phyloP scores from a whole-genome alignment of 371 early-diverging fungal species.

The Capniomyces stellatus region DNA sequence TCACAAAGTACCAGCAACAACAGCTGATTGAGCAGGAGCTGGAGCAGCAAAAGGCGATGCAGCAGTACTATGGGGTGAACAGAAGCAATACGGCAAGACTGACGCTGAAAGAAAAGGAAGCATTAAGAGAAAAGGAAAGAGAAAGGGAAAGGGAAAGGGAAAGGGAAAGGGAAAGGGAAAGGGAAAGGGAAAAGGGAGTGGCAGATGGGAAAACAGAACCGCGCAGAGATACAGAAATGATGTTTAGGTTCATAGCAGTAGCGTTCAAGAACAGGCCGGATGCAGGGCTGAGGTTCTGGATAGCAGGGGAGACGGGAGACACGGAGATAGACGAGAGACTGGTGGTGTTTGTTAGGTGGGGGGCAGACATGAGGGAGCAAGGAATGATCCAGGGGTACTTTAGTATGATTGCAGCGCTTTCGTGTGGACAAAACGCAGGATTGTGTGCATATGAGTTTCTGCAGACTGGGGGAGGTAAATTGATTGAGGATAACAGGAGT shows the following conservation, averaged over 20 bases:
- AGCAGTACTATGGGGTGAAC: conserved; percentile 10
- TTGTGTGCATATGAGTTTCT: conserved; percentile 39
- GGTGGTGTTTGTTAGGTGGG: conserved; percentile 54
- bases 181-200: background rate
- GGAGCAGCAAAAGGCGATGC: conserved; percentile 11
- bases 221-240: conserved; percentile 36
- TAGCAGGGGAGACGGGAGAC: conserved; percentile 6
- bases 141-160: background rate
- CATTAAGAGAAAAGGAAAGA: background rate
- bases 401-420: conserved; percentile 53
- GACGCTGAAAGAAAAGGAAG: conserved; percentile 6
- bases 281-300: conserved; percentile 61
- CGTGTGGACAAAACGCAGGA: conserved; percentile 40
- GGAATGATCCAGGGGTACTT: conserved; percentile 41
- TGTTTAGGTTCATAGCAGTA: conserved; percentile 43
- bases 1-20: conserved; percentile 22
- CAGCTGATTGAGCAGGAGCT: conserved; percentile 1
- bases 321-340: conserved; percentile 32
- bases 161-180: background rate
- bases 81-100: conserved; percentile 13
- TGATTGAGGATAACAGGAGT: conserved; percentile 9
- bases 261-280: conserved; percentile 55
- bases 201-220: conserved; percentile 8
- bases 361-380: conserved; percentile 35
- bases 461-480: conserved; percentile 19